Conservation (phyloP, 257 asterid species). For the Jaltomata sinuosa region DNA sequence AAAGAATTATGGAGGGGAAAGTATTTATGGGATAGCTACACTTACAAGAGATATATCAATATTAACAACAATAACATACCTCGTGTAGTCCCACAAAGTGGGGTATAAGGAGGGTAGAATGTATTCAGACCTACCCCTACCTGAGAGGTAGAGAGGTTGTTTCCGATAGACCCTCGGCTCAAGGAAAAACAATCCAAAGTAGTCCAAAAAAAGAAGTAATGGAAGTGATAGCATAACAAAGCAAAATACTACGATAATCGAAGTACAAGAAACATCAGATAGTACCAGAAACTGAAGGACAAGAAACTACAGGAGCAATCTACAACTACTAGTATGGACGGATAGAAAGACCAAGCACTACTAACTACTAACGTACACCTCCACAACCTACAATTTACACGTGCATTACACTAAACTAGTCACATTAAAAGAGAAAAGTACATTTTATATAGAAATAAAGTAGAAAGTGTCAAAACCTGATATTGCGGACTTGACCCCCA, state of each 20-base stretch:
- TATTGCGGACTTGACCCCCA: constrained; percentile 96
- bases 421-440: not conserved
- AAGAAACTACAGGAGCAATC: not conserved
- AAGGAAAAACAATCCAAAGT: not conserved
- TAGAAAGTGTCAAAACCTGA: constrained; percentile 39
- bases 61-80: too few relatives aligned
- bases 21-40: not conserved
- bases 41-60: not conserved
- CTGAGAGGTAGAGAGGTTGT: not conserved
- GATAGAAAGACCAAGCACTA: not conserved
- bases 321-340: not conserved
- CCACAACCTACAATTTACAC: not conserved
- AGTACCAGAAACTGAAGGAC: too few relatives aligned
- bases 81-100: not conserved
- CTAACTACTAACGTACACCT: not conserved
- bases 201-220: not conserved
- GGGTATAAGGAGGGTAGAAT: not conserved
- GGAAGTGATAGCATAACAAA: not conserved
- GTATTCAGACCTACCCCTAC: not conserved
- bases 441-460: not conserved
- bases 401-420: not conserved
- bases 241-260: not conserved
- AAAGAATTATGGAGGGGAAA: not conserved
- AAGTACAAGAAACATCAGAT: too few relatives aligned
- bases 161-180: not conserved